Evolutionary conservation across 192 early-diverging fungal genomes (phyloP).

Genomic region (Geranomyces variabilis): DNA sequence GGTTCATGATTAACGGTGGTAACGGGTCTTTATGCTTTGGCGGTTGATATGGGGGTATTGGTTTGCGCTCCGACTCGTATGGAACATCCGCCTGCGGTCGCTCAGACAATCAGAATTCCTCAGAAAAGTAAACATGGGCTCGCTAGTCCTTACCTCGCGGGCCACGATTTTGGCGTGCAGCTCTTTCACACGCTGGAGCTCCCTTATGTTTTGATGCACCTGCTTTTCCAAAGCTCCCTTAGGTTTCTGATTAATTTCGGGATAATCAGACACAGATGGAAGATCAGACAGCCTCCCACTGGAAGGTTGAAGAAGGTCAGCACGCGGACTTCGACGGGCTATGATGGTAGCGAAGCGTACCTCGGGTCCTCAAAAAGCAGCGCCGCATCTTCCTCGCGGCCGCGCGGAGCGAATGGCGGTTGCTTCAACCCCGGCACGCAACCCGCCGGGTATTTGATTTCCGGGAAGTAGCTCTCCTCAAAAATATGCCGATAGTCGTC

Average conservation of each 20-base stretch:
- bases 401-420: not conserved
- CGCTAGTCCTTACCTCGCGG: constrained; percentile 31
- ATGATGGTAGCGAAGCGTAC: not conserved
- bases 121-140: not conserved
- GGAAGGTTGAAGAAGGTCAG: not conserved
- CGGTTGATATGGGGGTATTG: constrained; percentile 14
- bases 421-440: constrained; percentile 21
- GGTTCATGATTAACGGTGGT: constrained; percentile 22
- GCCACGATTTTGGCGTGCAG: constrained; percentile 66
- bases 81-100: not conserved
- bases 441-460: constrained; percentile 25
- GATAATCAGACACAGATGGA: constrained; percentile 43
- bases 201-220: constrained; percentile 52
- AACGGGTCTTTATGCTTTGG: not conserved
- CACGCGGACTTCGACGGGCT: not conserved
- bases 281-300: not conserved
- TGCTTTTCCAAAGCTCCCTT: constrained; percentile 26
- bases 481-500: constrained; percentile 46
- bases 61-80: constrained; percentile 9
- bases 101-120: not conserved
- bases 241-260: constrained; percentile 22
- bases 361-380: constrained; percentile 25
- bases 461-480: constrained; percentile 28
- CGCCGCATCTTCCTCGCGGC: constrained; percentile 7
- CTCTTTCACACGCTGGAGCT: constrained; percentile 57